Evolutionary conservation across 352 stramenopile genomes (phyloP).

Genomic region (Pythium insidiosum): DNA sequence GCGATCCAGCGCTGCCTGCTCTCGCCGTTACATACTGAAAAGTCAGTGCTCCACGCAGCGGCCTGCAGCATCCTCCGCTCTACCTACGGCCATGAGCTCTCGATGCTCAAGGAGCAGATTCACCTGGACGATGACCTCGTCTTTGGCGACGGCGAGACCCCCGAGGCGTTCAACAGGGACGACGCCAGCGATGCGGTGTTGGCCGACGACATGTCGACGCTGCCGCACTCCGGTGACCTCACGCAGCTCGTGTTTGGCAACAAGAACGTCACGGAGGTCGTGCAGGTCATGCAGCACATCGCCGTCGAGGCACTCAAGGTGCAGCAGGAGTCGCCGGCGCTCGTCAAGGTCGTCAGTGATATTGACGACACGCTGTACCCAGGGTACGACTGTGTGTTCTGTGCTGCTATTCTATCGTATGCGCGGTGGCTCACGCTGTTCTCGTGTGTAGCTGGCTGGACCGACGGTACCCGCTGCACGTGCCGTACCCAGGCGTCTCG

Average conservation of each 20-base stretch:
- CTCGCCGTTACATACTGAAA: conserved; percentile 62
- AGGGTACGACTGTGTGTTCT: conserved; percentile 25
- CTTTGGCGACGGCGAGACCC: conserved; percentile 13
- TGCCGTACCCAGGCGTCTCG: conserved; percentile 72
- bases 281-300: conserved; percentile 81
- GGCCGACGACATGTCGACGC: conserved; percentile 29
- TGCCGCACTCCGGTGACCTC: conserved; percentile 61
- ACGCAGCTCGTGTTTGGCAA: conserved; percentile 71
- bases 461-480: conserved; percentile 61
- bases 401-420: too few relatives aligned
- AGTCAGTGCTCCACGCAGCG: conserved; percentile 50
- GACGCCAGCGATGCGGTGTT: too few relatives aligned
- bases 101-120: conserved; percentile 74
- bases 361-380: conserved; percentile 82
- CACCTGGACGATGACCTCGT: conserved; percentile 54
- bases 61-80: conserved; percentile 64
- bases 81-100: conserved; percentile 61
- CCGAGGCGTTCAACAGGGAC: too few relatives aligned
- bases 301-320: conserved; percentile 69
- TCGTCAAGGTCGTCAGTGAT: conserved; percentile 85
- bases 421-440: too few relatives aligned
- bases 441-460: conserved; percentile 58
- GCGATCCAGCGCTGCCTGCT: conserved; percentile 73
- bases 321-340: conserved; percentile 32
- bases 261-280: conserved; percentile 73